Conservation (phyloP, 2,329 filamentous ascomycete genomes). For the Ascochyta rabiei region DNA sequence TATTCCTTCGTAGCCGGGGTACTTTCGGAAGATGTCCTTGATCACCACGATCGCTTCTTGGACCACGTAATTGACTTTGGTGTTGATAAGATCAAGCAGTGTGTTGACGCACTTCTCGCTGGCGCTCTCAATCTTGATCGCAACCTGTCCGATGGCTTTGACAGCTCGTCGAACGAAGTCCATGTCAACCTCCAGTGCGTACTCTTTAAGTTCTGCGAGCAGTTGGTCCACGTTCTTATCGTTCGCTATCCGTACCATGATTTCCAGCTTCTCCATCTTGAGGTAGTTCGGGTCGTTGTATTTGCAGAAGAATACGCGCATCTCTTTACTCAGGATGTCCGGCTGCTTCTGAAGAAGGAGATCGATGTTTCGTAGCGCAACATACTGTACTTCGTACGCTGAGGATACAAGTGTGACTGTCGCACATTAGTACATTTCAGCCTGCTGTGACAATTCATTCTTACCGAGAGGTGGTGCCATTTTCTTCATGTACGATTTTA, state of each 20-base stretch:
- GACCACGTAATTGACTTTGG: conserved; percentile 98
- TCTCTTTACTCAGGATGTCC: conserved; percentile 94
- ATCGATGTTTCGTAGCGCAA: conserved; percentile 94
- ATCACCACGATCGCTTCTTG: conserved; percentile 99
- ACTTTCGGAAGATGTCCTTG: conserved; percentile 97
- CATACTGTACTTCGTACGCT: conserved; percentile 95
- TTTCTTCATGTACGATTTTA: conserved; percentile 90
- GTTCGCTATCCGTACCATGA: conserved; percentile 99
- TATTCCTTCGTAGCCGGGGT: conserved; percentile 96
- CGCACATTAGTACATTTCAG: conserved; percentile 29
- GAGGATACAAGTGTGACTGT: conserved; percentile 93
- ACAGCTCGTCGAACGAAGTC: conserved; percentile 95
- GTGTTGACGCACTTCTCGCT: conserved; percentile 96
- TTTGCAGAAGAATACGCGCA: conserved; percentile 99
- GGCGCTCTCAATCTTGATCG: conserved; percentile 96
- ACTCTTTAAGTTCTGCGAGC: conserved; percentile 93
- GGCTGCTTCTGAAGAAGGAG: conserved; percentile 93
- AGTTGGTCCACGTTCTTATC: conserved; percentile 96
- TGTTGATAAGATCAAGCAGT: conserved; percentile 90
- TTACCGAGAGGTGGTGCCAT: conserved; percentile 94
- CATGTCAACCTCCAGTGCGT: conserved; percentile 98
- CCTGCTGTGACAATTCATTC: conserved; percentile 27
- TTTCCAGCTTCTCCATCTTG: conserved; percentile 96
- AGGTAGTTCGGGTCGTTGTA: conserved; percentile 98
- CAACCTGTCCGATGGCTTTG: conserved; percentile 95